Evolutionary conservation across 192 early-diverging fungal species (phyloP).

Genomic region (Podila epicladia): DNA sequence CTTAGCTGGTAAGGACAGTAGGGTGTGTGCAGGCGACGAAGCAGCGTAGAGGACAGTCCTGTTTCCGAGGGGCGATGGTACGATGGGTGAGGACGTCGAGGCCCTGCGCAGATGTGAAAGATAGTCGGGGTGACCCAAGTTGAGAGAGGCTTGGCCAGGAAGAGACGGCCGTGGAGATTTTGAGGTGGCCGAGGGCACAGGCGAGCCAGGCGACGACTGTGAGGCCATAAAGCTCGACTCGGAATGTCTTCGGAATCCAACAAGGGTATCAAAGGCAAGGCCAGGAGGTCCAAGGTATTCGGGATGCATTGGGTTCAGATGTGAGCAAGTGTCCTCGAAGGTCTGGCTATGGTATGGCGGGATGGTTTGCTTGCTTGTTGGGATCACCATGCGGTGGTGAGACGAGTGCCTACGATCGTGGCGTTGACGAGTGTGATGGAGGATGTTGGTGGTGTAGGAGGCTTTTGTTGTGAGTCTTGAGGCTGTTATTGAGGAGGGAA

Average conservation of each 20-base stretch:
- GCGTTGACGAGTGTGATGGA: constrained; percentile 18
- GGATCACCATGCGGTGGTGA: constrained; percentile 7
- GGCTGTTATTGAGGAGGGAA: neutral
- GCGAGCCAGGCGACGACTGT: neutral
- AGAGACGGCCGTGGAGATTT: neutral
- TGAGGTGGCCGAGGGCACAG: neutral
- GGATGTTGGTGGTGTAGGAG: constrained; percentile 9
- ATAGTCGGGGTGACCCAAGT: neutral
- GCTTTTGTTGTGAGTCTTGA: constrained; percentile 9
- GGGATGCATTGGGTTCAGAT: constrained; percentile 8
- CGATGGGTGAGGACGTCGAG: constrained; percentile 32
- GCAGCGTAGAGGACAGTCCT: constrained; percentile 36
- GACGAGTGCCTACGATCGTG: neutral
- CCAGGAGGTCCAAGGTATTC: neutral
- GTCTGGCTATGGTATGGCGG: constrained; percentile 25
- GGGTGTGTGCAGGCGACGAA: constrained; percentile 19
- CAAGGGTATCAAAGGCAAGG: neutral
- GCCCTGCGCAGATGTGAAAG: constrained; percentile 21
- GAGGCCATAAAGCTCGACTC: neutral
- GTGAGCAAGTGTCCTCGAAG: constrained; percentile 48
- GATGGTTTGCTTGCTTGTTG: constrained; percentile 11
- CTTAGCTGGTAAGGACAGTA: constrained; percentile 26
- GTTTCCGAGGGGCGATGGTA: constrained; percentile 18
- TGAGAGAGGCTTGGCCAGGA: neutral
- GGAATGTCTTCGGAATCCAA: constrained; percentile 16